Conservation (phyloP, 2,329 filamentous ascomycete genomes). For the Thielaviopsis populi region DNA sequence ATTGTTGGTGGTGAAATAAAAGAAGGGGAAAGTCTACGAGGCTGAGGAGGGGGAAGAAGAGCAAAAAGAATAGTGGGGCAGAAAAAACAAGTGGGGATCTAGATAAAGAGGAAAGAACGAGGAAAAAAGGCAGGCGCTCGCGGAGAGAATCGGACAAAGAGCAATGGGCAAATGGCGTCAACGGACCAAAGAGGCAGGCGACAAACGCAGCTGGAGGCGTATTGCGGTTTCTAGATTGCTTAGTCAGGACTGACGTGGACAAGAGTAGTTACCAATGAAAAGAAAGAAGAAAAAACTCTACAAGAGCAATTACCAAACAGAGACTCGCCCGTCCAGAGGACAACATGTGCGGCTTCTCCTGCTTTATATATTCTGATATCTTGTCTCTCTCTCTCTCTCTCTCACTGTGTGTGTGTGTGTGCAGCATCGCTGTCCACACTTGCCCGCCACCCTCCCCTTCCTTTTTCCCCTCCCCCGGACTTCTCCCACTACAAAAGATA, state of each 20-base stretch:
- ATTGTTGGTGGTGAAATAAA: neutral
- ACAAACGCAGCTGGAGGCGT: neutral
- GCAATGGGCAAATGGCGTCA: neutral
- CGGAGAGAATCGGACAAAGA: slow-evolving; percentile 7
- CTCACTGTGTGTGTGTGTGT: too few relatives aligned
- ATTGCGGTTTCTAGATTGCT: neutral
- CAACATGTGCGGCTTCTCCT: neutral
- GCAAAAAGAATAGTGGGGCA: slow-evolving; percentile 2
- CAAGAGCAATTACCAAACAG: neutral
- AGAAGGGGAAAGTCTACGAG: neutral
- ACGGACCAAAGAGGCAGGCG: neutral
- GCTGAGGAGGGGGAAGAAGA: neutral
- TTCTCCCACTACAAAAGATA: neutral
- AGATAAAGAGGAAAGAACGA: neutral
- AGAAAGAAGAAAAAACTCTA: too few relatives aligned
- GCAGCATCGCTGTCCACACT: neutral
- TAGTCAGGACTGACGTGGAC: neutral
- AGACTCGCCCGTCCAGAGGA: too few relatives aligned
- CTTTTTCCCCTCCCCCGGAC: neutral
- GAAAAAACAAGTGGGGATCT: neutral
- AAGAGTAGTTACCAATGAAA: neutral
- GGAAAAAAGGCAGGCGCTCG: slow-evolving; percentile 1
- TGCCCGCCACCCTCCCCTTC: neutral
- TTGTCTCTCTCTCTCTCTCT: too few relatives aligned
- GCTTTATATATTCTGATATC: neutral